phyloP scores from a whole-genome alignment of 371 early-diverging fungal genomes.

The Nematocida sp. region DNA sequence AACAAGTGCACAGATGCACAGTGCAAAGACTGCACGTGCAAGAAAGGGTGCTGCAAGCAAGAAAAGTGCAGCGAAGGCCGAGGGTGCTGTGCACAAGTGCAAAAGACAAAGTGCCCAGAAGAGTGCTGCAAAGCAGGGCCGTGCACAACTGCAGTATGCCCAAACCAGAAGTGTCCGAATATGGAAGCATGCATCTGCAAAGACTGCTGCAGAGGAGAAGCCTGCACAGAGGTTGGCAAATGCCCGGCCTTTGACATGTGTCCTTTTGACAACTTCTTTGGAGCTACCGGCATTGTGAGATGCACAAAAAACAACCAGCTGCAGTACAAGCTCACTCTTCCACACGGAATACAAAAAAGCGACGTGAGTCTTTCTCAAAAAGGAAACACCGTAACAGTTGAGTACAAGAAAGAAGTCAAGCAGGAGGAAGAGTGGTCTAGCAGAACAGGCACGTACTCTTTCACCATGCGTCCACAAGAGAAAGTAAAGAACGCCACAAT shows the following conservation, averaged over 20 bases:
- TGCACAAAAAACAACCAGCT: neutral
- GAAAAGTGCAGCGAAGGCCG: too few relatives aligned
- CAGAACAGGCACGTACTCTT: neutral
- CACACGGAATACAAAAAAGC: neutral
- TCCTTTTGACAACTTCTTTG: neutral
- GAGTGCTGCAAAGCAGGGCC: too few relatives aligned
- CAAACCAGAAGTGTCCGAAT: too few relatives aligned
- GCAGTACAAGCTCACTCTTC: neutral
- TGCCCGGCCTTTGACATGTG: neutral
- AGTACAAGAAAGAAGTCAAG: slow-evolving; percentile 38
- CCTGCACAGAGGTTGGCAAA: too few relatives aligned
- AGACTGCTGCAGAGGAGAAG: too few relatives aligned
- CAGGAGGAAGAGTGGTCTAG: neutral
- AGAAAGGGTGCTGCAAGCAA: too few relatives aligned
- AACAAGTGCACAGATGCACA: too few relatives aligned
- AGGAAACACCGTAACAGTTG: neutral
- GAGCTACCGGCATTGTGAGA: neutral
- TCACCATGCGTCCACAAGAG: neutral
- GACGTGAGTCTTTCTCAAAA: neutral
- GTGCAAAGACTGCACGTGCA: too few relatives aligned
- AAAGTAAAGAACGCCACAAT: neutral
- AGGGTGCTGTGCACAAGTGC: too few relatives aligned
- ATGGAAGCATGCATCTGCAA: too few relatives aligned
- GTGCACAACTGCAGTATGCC: too few relatives aligned
- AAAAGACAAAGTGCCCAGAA: too few relatives aligned